Percentiles rank a stretch among this genome's conserved stretches.
Evolutionary conservation across 1,284 basidiomycete genomes (phyloP).

Genomic region (Fomitopsis schrenkii): DNA sequence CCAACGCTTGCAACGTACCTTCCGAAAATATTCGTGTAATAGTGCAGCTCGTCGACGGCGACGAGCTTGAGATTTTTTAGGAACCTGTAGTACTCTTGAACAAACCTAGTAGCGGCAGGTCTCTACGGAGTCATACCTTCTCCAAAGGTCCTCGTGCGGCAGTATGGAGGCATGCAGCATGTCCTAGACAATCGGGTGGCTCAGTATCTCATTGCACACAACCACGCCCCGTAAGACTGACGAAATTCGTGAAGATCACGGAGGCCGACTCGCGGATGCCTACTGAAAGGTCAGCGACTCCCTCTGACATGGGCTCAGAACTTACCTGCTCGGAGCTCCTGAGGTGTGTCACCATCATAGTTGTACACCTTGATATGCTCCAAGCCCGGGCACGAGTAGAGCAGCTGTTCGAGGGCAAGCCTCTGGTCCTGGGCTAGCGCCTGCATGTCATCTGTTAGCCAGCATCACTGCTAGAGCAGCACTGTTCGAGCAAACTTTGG

Average conservation of each 20-base stretch:
- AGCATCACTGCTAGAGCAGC: not conserved
- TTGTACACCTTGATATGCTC: conserved; percentile 68
- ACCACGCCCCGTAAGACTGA: conserved; percentile 27
- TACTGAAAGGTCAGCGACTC: conserved; percentile 21
- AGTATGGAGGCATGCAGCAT: conserved; percentile 86
- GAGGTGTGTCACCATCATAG: conserved; percentile 87
- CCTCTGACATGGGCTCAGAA: not conserved
- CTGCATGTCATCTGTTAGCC: conserved; percentile 29
- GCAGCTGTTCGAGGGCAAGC: conserved; percentile 60
- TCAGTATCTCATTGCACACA: not conserved
- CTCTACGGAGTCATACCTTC: conserved; percentile 41
- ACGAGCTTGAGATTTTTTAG: conserved; percentile 74
- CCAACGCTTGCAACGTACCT: conserved; percentile 39
- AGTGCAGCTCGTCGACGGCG: conserved; percentile 85
- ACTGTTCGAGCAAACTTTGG: conserved; percentile 50
- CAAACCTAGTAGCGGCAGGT: not conserved
- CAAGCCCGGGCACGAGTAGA: conserved; percentile 60
- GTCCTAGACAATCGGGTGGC: conserved; percentile 48
- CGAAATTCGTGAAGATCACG: conserved; percentile 77
- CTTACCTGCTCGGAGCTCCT: conserved; percentile 56
- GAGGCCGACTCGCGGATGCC: conserved; percentile 63
- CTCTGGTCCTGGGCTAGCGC: conserved; percentile 90
- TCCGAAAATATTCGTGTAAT: conserved; percentile 70
- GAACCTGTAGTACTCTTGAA: conserved; percentile 41
- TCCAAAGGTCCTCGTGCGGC: conserved; percentile 83